Conservation (phyloP, 169 alveolate genomes). For the Cryptosporidium baileyi region DNA sequence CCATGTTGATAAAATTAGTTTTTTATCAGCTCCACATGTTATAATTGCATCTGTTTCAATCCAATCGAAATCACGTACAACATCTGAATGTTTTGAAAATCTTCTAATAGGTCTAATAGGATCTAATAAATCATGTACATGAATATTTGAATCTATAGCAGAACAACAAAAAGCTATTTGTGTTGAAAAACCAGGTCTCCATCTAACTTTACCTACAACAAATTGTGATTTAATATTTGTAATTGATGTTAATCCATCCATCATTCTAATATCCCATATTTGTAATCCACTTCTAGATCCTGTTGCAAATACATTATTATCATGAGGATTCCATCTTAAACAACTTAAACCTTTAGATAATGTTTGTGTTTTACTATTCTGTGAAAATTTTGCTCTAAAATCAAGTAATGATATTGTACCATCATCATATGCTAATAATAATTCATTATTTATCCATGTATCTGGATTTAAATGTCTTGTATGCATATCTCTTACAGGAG, state of each 20-base stretch:
- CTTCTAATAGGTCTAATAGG: constrained; percentile 40
- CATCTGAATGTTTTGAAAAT: constrained; percentile 46
- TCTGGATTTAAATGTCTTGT: constrained; percentile 24
- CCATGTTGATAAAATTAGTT: constrained; percentile 30
- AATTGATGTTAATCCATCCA: constrained; percentile 32
- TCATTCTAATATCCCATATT: constrained; percentile 55
- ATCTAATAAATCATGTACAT: constrained; percentile 21
- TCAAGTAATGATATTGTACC: constrained; percentile 61
- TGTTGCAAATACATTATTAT: constrained; percentile 32
- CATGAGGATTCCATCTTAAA: constrained; percentile 62
- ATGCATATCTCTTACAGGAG: constrained; percentile 62
- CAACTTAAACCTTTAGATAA: constrained; percentile 33
- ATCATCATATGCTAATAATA: constrained; percentile 36
- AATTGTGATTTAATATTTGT: constrained; percentile 18
- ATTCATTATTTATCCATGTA: constrained; percentile 33
- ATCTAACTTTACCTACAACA: constrained; percentile 37
- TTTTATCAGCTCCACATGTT: constrained; percentile 51
- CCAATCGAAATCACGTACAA: constrained; percentile 67
- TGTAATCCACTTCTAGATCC: constrained; percentile 57
- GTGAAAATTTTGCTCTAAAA: constrained; percentile 41
- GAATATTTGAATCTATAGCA: constrained; percentile 44
- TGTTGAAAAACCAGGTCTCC: constrained; percentile 62
- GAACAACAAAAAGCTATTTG: constrained; percentile 61
- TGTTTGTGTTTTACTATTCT: constrained; percentile 13
- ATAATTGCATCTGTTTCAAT: constrained; percentile 45